Percentiles rank a stretch among this genome's conserved stretches.
These are phyloP conservation scores for Senecio squalidus DNA, from an alignment of 140 eudicot species.

Conservation along the genomic window DNA sequence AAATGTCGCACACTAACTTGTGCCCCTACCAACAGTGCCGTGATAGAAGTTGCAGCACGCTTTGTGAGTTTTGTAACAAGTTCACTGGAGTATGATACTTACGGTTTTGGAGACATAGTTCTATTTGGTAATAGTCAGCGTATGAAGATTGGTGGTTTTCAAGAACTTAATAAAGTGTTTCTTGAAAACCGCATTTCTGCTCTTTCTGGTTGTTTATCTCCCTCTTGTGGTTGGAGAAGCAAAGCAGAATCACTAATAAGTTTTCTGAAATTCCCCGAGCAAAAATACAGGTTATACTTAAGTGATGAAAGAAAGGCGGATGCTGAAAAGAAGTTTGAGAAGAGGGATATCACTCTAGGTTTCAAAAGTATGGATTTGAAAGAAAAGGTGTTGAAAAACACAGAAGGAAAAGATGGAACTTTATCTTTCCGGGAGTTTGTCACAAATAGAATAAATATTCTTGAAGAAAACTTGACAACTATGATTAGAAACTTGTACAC, in stretches of 20 bases:
- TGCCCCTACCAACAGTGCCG: conserved; percentile 60
- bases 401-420: too few species aligned
- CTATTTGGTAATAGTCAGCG: conserved; percentile 48
- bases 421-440: conserved; percentile 39
- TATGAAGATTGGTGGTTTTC: conserved; percentile 45
- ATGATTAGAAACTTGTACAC: conserved; percentile 42
- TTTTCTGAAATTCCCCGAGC: conserved; percentile 47
- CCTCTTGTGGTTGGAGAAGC: conserved; percentile 58
- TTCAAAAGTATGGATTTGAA: too few species aligned
- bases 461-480: conserved; percentile 19
- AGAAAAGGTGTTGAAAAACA: too few species aligned
- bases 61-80: conserved; percentile 25
- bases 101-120: conserved; percentile 66
- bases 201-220: conserved; percentile 37
- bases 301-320: not conserved
- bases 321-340: not conserved
- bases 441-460: conserved; percentile 7
- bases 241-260: conserved; percentile 29
- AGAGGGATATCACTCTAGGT: too few species aligned
- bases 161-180: conserved; percentile 44
- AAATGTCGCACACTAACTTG: conserved; percentile 51
- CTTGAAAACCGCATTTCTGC: conserved; percentile 42
- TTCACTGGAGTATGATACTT: conserved; percentile 21
- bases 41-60: conserved; percentile 39
- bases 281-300: conserved; percentile 25